phyloP scores from a whole-genome alignment of 306 rosid species.

The Medicago lupulina region DNA sequence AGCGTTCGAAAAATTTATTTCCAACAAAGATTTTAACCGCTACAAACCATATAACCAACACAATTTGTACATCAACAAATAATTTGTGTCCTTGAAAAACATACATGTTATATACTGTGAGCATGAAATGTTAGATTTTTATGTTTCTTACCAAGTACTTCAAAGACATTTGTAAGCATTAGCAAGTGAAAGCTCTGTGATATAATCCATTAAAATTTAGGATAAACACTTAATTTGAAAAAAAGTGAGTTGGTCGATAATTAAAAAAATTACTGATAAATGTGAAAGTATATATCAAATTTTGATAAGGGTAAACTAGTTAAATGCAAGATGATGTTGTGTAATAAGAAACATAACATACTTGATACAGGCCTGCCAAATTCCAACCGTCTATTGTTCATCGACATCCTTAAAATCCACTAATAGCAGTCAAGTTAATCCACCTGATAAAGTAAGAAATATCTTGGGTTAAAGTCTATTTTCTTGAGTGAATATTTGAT shows the following conservation, averaged over 20 bases:
- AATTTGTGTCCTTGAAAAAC: too few species aligned
- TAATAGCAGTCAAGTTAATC: slow-evolving; percentile 31
- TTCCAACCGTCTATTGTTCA: slow-evolving; percentile 51
- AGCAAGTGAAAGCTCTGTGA: too few species aligned
- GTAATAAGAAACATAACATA: slow-evolving; percentile 45
- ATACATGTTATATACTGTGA: too few species aligned
- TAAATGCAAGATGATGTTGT: background rate
- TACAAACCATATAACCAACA: background rate
- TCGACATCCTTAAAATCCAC: slow-evolving; percentile 44
- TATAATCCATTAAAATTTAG: too few species aligned
- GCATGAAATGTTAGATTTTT: too few species aligned
- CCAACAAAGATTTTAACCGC: background rate
- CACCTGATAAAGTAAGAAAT: slow-evolving; percentile 31
- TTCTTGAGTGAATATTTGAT: background rate
- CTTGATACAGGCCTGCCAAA: slow-evolving; percentile 73
- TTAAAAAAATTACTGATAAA: too few species aligned
- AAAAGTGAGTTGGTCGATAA: too few species aligned
- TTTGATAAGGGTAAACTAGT: slow-evolving; percentile 10
- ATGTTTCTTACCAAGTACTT: too few species aligned
- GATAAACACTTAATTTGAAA: too few species aligned
- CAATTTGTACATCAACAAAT: too few species aligned
- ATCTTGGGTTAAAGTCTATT: slow-evolving; percentile 11
- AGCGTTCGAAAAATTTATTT: background rate
- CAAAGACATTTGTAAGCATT: too few species aligned
- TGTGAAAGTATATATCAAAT: background rate